Conservation (phyloP, 208 protist species). For the Leishmania gerbilli region DNA sequence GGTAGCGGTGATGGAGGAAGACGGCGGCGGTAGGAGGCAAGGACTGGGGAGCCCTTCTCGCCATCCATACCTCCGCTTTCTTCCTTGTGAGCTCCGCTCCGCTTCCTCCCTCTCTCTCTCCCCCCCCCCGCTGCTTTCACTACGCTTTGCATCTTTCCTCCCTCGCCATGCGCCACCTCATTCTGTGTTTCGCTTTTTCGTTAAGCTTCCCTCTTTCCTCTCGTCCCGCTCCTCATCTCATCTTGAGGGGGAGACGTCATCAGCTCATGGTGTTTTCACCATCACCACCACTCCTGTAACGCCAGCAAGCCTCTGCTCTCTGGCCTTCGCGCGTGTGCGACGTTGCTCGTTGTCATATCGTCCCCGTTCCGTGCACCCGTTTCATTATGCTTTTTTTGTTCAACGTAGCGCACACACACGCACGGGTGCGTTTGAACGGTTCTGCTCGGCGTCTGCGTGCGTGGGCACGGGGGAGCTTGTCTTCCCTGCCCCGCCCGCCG, state of each 20-base stretch:
- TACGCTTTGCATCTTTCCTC: background rate
- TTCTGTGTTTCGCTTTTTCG: background rate
- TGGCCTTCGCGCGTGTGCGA: background rate
- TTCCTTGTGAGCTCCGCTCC: background rate
- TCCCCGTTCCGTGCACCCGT: background rate
- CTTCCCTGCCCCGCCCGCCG: background rate
- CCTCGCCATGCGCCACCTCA: background rate
- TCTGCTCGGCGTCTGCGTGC: background rate
- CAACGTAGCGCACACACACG: background rate
- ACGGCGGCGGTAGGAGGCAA: background rate
- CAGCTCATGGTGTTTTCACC: background rate
- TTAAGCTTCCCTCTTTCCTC: background rate
- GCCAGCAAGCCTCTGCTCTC: background rate
- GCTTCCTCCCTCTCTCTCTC: no score
- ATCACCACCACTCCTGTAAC: background rate
- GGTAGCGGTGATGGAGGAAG: background rate
- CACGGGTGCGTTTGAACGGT: background rate
- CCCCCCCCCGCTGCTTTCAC: background rate
- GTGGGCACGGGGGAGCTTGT: background rate
- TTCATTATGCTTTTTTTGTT: background rate
- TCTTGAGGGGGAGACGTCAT: background rate
- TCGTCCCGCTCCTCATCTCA: background rate
- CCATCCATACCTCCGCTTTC: background rate
- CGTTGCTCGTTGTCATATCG: background rate
- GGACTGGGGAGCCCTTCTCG: background rate